A percentile compares a stretch with the other conserved stretches of the same genome.
These are phyloP conservation scores for Massariosphaeria phaeospora DNA, from an alignment of 495 filamentous ascomycete genomes.

Conservation along the genomic window DNA sequence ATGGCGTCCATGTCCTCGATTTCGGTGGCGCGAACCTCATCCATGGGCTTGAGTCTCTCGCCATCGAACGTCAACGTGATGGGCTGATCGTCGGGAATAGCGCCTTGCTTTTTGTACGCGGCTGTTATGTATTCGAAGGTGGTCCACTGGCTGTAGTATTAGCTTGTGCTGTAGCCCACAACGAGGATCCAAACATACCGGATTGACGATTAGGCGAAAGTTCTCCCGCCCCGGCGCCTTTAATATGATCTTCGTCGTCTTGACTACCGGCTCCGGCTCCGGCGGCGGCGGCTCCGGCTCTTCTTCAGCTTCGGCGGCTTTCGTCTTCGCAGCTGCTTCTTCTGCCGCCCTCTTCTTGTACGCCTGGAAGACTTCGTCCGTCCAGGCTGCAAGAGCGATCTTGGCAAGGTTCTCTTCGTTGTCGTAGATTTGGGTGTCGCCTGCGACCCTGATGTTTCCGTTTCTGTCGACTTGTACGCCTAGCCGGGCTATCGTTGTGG, in stretches of 20 bases:
- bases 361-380: conserved; percentile 46
- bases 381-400: conserved; percentile 54
- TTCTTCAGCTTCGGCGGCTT: conserved; percentile 29
- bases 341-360: conserved; percentile 38
- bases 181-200: conserved; percentile 39
- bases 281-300: conserved; percentile 16
- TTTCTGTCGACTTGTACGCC: conserved; percentile 49
- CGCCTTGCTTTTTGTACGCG: conserved; percentile 48
- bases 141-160: conserved; percentile 43
- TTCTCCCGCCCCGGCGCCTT: conserved; percentile 54
- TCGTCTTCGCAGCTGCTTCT: conserved; percentile 41
- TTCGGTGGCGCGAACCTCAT: conserved; percentile 63
- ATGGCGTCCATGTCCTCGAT: conserved; percentile 65
- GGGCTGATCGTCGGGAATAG: conserved; percentile 45
- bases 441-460: conserved; percentile 38
- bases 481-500: conserved; percentile 65
- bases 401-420: conserved; percentile 33
- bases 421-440: conserved; percentile 34
- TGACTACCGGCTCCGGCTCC: conserved; percentile 29
- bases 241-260: conserved; percentile 47
- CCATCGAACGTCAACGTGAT: conserved; percentile 76
- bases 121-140: conserved; percentile 51
- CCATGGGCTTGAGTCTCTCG: conserved; percentile 59
- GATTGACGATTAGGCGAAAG: conserved; percentile 54
- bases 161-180: background rate